Base-by-base conservation (phyloP, 2,329 filamentous ascomycete genomes). In the Cordyceps fumosorosea region DNA sequence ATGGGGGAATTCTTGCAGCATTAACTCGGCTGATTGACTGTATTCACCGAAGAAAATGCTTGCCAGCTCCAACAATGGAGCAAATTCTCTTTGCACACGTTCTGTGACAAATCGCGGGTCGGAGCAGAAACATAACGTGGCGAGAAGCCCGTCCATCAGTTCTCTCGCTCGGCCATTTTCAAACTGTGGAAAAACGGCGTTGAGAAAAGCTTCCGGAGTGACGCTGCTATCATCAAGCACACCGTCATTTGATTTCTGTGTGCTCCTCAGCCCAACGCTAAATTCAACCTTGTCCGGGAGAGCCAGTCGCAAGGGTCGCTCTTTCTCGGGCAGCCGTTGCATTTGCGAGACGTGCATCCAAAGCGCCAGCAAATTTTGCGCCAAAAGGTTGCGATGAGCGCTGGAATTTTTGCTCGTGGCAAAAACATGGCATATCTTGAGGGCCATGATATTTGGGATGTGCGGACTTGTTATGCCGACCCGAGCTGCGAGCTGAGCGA, bases 131-230 rank as follows among this genome's bases (percentile, higher is more conserved):
- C 71, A 69, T 1, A 74, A 12, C 2, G 74, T 74, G 12, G 71
- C 65, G 42, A 76, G 37, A 18, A 76, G 74, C 1, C 66, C 70
- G 4, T 74, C 71, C 0, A 75, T 50, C 5, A 75, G 64, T 3
- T 66, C 64, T 12, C 57, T 59, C 12, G 70, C 67, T 47, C 72
- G 65, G 3, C 63, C 63, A 2, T 67, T 65, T 0, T 62, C 63
- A 18, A 70, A 71, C 58, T 75, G 71, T 7, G 70, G 68, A 16
- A 76, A 73, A 10, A 76, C 67, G 52, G 71, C 67, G 12, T 67
- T 63, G 20, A 76, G 59, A 3, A 58, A 58, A 14, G 29, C 20
- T n/a, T 34, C 51, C 7, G 51, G 18, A 42, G 32, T 50, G 29
- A 44, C 37, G 16, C 20, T 32, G 11, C 45, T 32, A 3, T 29